Base-by-base conservation (phyloP, 2,329 filamentous ascomycete species). In the Moelleriella libera region DNA sequence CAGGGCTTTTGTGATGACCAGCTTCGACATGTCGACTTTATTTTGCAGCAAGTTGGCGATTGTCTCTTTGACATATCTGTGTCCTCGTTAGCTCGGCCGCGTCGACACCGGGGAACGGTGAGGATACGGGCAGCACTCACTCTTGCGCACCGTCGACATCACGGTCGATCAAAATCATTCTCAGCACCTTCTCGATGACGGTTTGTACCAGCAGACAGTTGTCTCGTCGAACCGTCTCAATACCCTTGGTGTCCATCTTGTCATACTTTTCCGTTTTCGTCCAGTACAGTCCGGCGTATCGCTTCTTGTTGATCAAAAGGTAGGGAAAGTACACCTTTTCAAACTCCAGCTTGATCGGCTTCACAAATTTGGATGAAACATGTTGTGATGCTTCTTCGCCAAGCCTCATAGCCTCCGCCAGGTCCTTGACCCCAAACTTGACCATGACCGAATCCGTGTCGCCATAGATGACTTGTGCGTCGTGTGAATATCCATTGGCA, bases 381-480 rank as follows among this genome's bases (percentile, higher is more conserved):
- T 73, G 94, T 21, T 82, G 74, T 1, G 92, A 85, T 9, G 92
- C 92, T 63, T 98, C 89, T 60, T 95, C 78, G n/a, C 92, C 92
- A 29, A 98, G 72, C 59, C 85, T 88, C 92, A 98, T 98, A 28
- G 88, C 84, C 53, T 92, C 86, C 5, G 78, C 75, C 14, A 98
- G 72, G 53, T 96, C 88, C 41, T 80, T 82, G 8, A 88, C 89
- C 42, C 92, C 92, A 55, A 98, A 98, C 60, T 96, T 97, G 51
- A 98, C 90, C 92, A 98, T 98, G 68, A 98, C 92, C 7, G 92
- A 98, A 74, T 98, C 92, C 2, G 92, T 98, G 65, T 98, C 92
- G 69, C 92, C 92, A 57, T 98, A 98, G 53, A 98, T 94, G 68
- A 98, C 92, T 61, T 96, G 82, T 0, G 92, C 92, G 63, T 98